phyloP scores from a whole-genome alignment of 2,329 filamentous ascomycete genomes.

The Microsporum canis region DNA sequence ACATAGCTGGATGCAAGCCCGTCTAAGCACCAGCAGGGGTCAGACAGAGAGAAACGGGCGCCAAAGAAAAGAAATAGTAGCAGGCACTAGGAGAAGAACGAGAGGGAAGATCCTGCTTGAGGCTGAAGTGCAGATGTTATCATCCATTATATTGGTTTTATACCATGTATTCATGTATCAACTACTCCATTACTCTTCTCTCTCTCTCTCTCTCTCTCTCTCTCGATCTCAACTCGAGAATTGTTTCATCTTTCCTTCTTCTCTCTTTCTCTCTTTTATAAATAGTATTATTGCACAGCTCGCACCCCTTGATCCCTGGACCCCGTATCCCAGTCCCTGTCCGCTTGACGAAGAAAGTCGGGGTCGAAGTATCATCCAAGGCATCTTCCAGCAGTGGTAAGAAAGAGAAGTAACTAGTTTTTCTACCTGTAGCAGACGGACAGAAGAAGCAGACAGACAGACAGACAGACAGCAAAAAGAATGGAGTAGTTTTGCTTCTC shows the following conservation, averaged over 20 bases:
- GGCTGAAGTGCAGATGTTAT: background rate
- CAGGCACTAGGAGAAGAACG: background rate
- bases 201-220: background rate
- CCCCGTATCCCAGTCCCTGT: background rate
- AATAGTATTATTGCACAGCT: background rate
- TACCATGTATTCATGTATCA: background rate
- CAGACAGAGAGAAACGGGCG: background rate
- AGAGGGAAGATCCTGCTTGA: background rate
- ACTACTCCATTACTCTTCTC: background rate
- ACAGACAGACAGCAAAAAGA: background rate
- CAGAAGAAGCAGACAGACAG: background rate
- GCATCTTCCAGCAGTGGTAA: background rate
- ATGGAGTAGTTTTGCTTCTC: background rate
- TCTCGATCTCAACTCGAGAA: background rate
- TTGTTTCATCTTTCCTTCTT: background rate
- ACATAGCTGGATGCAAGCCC: background rate
- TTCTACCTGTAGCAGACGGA: background rate
- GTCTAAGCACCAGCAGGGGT: background rate
- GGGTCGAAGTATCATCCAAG: background rate
- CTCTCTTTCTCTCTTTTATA: background rate
- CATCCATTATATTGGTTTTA: background rate
- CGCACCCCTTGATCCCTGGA: background rate
- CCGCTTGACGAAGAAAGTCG: background rate
- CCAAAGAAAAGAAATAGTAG: background rate
- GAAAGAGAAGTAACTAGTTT: background rate